Base-by-base conservation (phyloP, 345 rosid species). In the Carallia brachiata region DNA sequence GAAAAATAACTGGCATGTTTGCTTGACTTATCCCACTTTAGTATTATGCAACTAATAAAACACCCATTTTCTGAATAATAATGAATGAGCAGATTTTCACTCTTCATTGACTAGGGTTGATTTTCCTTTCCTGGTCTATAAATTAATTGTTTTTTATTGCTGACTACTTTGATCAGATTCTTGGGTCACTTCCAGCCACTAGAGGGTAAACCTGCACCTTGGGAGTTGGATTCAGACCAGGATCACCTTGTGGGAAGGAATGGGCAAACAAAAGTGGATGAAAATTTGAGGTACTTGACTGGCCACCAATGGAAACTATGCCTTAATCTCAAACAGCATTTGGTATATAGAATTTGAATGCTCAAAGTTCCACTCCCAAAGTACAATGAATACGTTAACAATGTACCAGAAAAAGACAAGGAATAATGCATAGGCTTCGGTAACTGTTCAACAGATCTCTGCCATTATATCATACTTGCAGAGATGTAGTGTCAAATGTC, bases 111-210 rank as follows among this genome's bases (percentile, higher is more conserved):
- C 18, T 67, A 50, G 18, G 31, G 54, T 8, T 66, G 66, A 30
- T 36, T 47, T 34, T 78, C 61, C 34, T 36, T 4, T 1, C 59
- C 13, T 2, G 0, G 59, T 55, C 31, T 19, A 23, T 23, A 28
- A 55, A 66, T 54, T 23, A 19, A 39, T 23, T 37, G 27, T 44
- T 28, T 59, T 34, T 65, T 36, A 67, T 27, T 36, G 71, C 69
- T 68, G 47, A 54, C 63, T 19, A 40, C 18, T 39, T 50, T 79
- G 69, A 67, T 78, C 88, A 92, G 99, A 87, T 96, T 96, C 80
- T 85, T 96, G 69, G 99, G 99, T 63, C 82, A 87, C 69, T 89
- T 90, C 85, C 94, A 79, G 80, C 98, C 95, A 55, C 91, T 83
- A 67, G 76, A 75, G 60, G 93, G 87, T 59, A 88, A 80, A 75